Conservation (phyloP, 2,329 filamentous ascomycete genomes). For the Blastomyces parvus region DNA sequence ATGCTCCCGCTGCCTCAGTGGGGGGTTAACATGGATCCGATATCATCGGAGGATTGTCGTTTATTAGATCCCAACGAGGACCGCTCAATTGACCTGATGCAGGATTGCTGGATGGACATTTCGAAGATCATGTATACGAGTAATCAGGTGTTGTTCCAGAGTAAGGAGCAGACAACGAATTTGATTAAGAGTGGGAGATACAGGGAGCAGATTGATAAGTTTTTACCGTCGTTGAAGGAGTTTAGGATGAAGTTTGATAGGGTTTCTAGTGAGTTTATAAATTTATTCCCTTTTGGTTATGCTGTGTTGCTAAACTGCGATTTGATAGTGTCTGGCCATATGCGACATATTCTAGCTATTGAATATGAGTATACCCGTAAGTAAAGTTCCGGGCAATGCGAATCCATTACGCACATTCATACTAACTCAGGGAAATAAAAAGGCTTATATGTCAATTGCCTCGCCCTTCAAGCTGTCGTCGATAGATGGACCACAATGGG, state of each 20-base stretch:
- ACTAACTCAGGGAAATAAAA: background rate
- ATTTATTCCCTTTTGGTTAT: background rate
- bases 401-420: background rate
- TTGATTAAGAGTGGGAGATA: conserved; percentile 83
- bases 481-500: conserved; percentile 75
- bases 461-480: conserved; percentile 88
- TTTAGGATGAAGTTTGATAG: conserved; percentile 78
- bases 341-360: conserved; percentile 72
- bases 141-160: conserved; percentile 80
- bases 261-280: conserved; percentile 42
- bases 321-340: conserved; percentile 43
- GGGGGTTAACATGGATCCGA: conserved; percentile 31
- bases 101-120: conserved; percentile 88
- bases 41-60: conserved; percentile 18
- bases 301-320: conserved; percentile 18
- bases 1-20: conserved; percentile 61
- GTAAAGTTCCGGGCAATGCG: conserved; percentile 15
- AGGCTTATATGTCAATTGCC: conserved; percentile 76
- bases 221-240: conserved; percentile 64
- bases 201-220: conserved; percentile 67
- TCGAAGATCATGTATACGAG: conserved; percentile 86
- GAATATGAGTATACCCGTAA: conserved; percentile 89
- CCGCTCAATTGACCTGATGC: conserved; percentile 46
- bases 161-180: conserved; percentile 75
- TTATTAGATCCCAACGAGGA: conserved; percentile 19